Evolutionary conservation across 1,284 basidiomycete species (phyloP), one percentile per base, ranked within the genome.

Genomic region (Irpex sp.): DNA sequence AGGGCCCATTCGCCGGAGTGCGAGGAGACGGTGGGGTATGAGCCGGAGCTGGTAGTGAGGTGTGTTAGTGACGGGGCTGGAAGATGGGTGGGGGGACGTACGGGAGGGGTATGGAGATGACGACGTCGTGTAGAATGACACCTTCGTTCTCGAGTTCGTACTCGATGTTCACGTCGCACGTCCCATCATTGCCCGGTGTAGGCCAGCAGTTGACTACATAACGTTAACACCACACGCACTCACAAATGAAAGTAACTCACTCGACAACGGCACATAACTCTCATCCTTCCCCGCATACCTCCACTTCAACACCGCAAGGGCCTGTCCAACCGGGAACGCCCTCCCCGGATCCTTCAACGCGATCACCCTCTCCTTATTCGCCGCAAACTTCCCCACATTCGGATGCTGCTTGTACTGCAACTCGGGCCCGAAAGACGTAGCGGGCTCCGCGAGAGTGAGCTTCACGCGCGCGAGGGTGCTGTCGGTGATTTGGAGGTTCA

Each of bases 391-490:
- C 70, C 90, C 93, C 5, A 97, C 92, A 66, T 97, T 92, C 5
- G 97, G 96, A 72, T 98, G 96, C 70, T 98, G 96, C 79, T 98
- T 97, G 85, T 96, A 97, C 76, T 96, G 94, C 44, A 98, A 77
- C 57, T 85, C 88, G 62, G 83, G 79, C 66, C 88, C 85, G 69
- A 92, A 88, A 65, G 88, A 84, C 9, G 84, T 81, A n/a, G 84
- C 76, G 44, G 86, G 79, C 1, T 86, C 81, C 1, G 85, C 78
- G 38, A 98, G 84, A 7, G 80, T 78, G 57, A 98, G 80, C 64
- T 86, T 87, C 70, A 98, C 78, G 67, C 93, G 90, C n/a, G 93
- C 83, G n/a, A 85, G 77, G 15, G 84, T 79, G 0, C 92, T 78
- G 67, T 96, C 93, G n/a, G 89, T 81, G 68, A 98, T 91, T 62